Evolutionary conservation across 2,329 filamentous ascomycete species (phyloP).

Genomic region (Monilinia vaccinii-corymbosi): DNA sequence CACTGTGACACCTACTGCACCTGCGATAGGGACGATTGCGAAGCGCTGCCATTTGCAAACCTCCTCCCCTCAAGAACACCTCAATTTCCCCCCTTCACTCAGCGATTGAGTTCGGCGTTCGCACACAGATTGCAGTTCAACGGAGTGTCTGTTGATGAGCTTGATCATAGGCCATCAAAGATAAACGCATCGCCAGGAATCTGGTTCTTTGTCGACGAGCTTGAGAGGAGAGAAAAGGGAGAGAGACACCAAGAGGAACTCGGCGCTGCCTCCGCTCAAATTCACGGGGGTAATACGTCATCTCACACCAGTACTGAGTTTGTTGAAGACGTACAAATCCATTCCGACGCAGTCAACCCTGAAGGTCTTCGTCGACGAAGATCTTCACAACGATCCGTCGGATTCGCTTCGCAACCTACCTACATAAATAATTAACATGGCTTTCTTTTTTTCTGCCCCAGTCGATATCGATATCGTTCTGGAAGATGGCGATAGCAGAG

Average conservation of each 20-base stretch:
- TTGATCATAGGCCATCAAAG: neutral
- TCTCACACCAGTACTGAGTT: neutral
- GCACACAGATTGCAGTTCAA: neutral
- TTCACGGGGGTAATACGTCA: neutral
- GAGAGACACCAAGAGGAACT: too few relatives aligned
- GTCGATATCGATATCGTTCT: constrained; percentile 99
- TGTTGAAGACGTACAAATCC: neutral
- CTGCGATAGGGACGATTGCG: neutral
- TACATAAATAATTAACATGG: constrained; percentile 49
- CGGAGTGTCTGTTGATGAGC: neutral
- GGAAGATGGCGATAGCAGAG: constrained; percentile 85
- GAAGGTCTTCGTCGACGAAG: neutral
- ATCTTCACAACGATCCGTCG: neutral
- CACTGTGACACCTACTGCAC: neutral
- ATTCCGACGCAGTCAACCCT: neutral
- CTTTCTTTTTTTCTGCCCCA: constrained; percentile 95
- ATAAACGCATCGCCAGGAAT: neutral
- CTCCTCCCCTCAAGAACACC: neutral
- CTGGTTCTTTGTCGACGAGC: neutral
- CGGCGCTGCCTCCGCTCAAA: neutral
- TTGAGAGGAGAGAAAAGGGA: neutral
- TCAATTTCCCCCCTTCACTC: neutral
- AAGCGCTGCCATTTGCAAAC: neutral
- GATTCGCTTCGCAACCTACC: neutral
- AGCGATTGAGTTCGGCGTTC: neutral